Conservation (phyloP, 129 eudicot genomes). For the Tagetes patula region DNA sequence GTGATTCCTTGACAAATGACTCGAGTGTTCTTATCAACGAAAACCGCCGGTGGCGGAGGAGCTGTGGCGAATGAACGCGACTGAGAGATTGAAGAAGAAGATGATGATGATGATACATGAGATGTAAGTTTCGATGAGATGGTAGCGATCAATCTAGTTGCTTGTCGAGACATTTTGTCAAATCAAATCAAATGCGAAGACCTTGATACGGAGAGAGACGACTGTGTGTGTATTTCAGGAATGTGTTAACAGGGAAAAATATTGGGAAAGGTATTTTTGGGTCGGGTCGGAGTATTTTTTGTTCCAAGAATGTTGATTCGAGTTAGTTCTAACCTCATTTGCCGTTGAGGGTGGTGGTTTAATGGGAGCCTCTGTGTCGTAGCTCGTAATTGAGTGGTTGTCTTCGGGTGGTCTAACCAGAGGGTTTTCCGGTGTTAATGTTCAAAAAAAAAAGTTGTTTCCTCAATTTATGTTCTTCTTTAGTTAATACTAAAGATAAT, state of each 20-base stretch:
- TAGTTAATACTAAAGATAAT: too few species aligned
- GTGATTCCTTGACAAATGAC: too few species aligned
- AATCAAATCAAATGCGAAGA: slow-evolving; percentile 23
- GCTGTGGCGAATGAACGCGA: slow-evolving; percentile 57
- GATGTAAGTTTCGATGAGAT: slow-evolving; percentile 49
- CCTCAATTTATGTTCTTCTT: too few species aligned
- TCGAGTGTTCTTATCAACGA: too few species aligned
- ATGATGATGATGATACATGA: slow-evolving; percentile 16
- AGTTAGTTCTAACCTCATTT: background rate
- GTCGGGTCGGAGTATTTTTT: slow-evolving; percentile 4
- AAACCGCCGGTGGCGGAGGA: too few species aligned
- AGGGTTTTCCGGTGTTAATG: too few species aligned
- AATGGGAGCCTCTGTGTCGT: too few species aligned
- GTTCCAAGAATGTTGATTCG: background rate
- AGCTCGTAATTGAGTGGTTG: too few species aligned
- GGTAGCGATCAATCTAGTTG: slow-evolving; percentile 54
- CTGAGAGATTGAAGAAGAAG: slow-evolving; percentile 33
- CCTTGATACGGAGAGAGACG: slow-evolving; percentile 18
- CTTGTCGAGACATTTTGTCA: slow-evolving; percentile 67
- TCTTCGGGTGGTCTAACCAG: too few species aligned
- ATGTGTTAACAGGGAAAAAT: slow-evolving; percentile 8
- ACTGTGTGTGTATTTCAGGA: background rate
- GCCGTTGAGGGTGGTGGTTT: too few species aligned
- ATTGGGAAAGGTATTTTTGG: slow-evolving; percentile 2
- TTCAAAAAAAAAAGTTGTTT: too few species aligned